Evolutionary conservation across 2,329 filamentous ascomycete species (phyloP).

Genomic region (Cladosporium oxysporum): DNA sequence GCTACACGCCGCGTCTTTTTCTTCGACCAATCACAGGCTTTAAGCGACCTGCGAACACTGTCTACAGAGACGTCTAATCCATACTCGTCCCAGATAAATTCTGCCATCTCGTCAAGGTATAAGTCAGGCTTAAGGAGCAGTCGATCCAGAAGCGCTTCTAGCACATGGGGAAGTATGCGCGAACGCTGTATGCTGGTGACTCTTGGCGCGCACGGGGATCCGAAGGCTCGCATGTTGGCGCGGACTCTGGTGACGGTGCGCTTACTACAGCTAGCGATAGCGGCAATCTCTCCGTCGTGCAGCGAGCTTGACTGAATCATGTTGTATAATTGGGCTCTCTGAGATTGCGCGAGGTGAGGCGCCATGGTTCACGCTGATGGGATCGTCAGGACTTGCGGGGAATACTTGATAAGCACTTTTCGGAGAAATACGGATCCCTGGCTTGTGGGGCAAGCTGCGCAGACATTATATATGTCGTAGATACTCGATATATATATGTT

Average conservation of each 20-base stretch:
- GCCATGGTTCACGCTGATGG: no score
- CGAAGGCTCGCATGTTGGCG: not conserved
- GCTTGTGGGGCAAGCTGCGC: no score
- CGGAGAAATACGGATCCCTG: no score
- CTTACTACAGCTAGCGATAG: not conserved
- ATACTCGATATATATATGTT: no score
- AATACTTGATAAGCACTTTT: no score
- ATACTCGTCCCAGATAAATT: constrained; percentile 4
- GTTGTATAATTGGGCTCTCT: not conserved
- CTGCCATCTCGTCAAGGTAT: constrained; percentile 13
- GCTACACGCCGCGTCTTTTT: constrained; percentile 4
- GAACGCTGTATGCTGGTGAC: not conserved
- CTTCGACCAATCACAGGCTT: not conserved
- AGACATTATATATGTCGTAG: no score
- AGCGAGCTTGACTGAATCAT: not conserved
- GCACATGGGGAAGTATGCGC: constrained; percentile 9
- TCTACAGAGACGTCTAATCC: not conserved
- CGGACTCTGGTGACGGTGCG: constrained; percentile 3
- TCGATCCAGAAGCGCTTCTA: not conserved
- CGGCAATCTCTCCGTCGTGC: not conserved
- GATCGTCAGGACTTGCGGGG: no score
- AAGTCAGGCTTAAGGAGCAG: constrained; percentile 10
- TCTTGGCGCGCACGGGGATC: no score
- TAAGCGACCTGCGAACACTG: not conserved
- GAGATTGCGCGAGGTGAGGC: not conserved